Base-by-base conservation (phyloP, 768 basidiomycete genomes). In the Rhodotorula taiwanensis region DNA sequence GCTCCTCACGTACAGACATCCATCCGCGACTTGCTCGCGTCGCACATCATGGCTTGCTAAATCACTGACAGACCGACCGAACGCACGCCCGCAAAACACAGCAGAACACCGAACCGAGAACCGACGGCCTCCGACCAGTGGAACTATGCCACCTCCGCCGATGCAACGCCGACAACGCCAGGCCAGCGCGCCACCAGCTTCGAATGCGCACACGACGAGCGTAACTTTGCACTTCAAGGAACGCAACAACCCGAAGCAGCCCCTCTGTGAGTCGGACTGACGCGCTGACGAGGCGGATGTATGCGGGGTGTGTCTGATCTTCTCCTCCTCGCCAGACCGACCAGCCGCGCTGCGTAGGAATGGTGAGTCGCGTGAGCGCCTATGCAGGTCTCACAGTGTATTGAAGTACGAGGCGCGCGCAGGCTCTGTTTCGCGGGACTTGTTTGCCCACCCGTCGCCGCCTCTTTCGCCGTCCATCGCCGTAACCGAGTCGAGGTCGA, bases 171-270 rank as follows among this genome's bases (percentile, higher is more conserved):
- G 36, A 16, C 36, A 39, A 16, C 36, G 36, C 10, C 36, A 39
- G 16, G 10, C 9, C 10, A 39, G 36, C 16, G 36, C 36, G 10
- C 36, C 36, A 16, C 36, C 36, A 9, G 36, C 36, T 9, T 39
- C 36, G 10, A 39, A 39, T 16, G 16, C 36, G 16, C 36, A 42
- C 27, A 28, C 52, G 23, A 64, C 57, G 11, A 54, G 53, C 23
- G 53, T 55, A 21, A 59, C 59, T 4, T 36, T 65, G 16, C 64
- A 65, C 64, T 65, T 60, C 64, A 60, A 56, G 31, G 64, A 65
- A 36, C 47, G 64, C 23, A 30, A 34, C 9, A 21, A 21, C 6
- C 50, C 34, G 1, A 55, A 49, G 41, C 50, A 41, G 8, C 64
- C 64, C 5, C 54, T 60, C 43, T 65, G 64, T 65, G 45, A 36